Evolutionary conservation across 2,329 filamentous ascomycete species (phyloP), one percentile per base, ranked within the genome.

Genomic region (Bipolaris zeicola): DNA sequence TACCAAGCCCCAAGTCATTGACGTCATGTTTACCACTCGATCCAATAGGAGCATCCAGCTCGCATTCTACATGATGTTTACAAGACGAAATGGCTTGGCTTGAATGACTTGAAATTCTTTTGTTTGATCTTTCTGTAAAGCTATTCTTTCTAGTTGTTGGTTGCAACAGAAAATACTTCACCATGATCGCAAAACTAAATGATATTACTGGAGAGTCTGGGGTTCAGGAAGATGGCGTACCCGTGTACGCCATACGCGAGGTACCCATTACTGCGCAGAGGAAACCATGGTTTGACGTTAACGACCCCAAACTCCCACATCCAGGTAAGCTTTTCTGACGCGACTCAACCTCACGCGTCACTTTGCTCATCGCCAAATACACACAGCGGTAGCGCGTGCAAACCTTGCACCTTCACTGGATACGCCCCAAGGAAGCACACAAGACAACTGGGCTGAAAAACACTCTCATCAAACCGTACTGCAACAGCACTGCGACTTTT

Each of bases 401-500:
- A 80, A 77, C 48, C 55, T 77, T 45, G 79, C 79, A 16, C 70
- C 77, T 2, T 75, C 77, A 7, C 57, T 66, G 6, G 72, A 78
- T 50, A 57, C 62, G 10, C 80, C 80, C 2, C 57, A 80, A 53
- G 80, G 80, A 34, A 82, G 79, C 0, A 71, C 68, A 0, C 61
- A 75, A n/a, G 65, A 69, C 39, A 64, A 72, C 50, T 81, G 77
- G 70, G 69, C 76, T 2, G 56, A 63, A 20, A 63, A 70, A 0
- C 76, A 82, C 60, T 57, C 72, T 0, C 68, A 80, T 50, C 71
- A 80, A 61, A 76, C 76, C 3, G 70, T 83, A 11, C 75, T 85
- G 3, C 81, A 83, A 64, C 82, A 85, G 62, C 83, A 85, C 66
- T 77, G 78, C 62, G 72, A 74, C 20, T 85, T 82, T 74, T 85